phyloP scores from a whole-genome alignment of 768 basidiomycete genomes.

The Russula sp. region DNA sequence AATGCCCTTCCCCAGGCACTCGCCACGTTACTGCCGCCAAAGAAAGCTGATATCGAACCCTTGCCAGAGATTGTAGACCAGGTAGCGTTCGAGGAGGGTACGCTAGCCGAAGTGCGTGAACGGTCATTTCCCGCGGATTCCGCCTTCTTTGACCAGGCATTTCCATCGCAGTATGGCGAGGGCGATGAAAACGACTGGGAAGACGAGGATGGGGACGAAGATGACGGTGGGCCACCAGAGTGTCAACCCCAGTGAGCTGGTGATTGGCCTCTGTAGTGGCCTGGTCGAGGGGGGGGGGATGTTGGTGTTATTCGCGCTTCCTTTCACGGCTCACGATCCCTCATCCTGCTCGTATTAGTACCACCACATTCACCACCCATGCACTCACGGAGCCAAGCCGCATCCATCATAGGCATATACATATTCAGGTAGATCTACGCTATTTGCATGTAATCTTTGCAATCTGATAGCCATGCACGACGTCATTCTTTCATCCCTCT shows the following conservation, averaged over 20 bases:
- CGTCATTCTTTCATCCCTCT: neutral
- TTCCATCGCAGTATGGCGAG: slow-evolving; percentile 63
- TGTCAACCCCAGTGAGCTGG: slow-evolving; percentile 25
- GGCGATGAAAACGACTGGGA: slow-evolving; percentile 56
- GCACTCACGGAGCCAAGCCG: neutral
- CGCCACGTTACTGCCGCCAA: slow-evolving; percentile 60
- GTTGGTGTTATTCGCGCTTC: neutral
- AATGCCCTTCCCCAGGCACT: slow-evolving; percentile 43
- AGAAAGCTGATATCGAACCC: slow-evolving; percentile 67
- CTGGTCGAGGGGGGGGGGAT: slow-evolving; percentile 3
- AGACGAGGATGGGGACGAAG: slow-evolving; percentile 66
- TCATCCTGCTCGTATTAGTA: neutral
- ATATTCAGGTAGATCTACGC: slow-evolving; percentile 1
- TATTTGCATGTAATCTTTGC: slow-evolving; percentile 6
- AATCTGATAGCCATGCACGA: neutral
- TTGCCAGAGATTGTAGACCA: slow-evolving; percentile 64
- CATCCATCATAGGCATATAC: neutral
- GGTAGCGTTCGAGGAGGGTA: slow-evolving; percentile 64
- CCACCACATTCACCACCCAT: neutral
- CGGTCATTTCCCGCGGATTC: slow-evolving; percentile 65
- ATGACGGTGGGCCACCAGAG: slow-evolving; percentile 38
- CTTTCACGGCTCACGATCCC: neutral
- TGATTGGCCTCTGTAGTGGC: neutral
- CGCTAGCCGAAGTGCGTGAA: slow-evolving; percentile 78
- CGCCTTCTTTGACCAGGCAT: slow-evolving; percentile 72